phyloP scores from a whole-genome alignment of 306 rosid genomes.

The Fragaria nilgerrensis region DNA sequence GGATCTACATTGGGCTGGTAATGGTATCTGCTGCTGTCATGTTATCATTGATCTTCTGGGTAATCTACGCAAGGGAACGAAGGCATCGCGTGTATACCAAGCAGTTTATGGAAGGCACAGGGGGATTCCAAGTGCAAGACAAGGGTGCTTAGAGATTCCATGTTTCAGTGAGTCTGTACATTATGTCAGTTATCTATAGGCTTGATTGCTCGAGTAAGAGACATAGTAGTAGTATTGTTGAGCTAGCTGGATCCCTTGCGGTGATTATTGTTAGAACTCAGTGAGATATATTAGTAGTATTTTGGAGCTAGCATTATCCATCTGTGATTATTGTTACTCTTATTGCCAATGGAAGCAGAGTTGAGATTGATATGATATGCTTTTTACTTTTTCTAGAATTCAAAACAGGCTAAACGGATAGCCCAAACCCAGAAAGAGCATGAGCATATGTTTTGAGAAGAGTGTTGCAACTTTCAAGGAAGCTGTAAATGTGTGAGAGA shows the following conservation, averaged over 20 bases:
- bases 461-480: neutral
- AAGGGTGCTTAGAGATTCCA: constrained; percentile 5
- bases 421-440: neutral
- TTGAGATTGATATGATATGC: neutral
- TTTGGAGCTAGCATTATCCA: neutral
- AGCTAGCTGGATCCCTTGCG: neutral
- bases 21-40: constrained; percentile 63
- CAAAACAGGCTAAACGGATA: neutral
- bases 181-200: neutral
- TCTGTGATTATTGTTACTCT: neutral
- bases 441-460: neutral
- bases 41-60: constrained; percentile 67
- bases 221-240: neutral
- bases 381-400: neutral
- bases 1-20: constrained; percentile 54
- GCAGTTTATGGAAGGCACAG: constrained; percentile 17
- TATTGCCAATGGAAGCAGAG: neutral
- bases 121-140: constrained; percentile 3
- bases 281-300: neutral
- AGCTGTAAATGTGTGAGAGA: neutral
- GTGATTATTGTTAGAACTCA: neutral
- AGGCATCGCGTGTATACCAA: constrained; percentile 74
- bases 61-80: constrained; percentile 60
- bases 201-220: neutral
- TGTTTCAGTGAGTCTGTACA: constrained; percentile 5